Evolutionary conservation across 495 filamentous ascomycete genomes (phyloP), one percentile per base, ranked within the genome.

Genomic region (Podospora sp.): DNA sequence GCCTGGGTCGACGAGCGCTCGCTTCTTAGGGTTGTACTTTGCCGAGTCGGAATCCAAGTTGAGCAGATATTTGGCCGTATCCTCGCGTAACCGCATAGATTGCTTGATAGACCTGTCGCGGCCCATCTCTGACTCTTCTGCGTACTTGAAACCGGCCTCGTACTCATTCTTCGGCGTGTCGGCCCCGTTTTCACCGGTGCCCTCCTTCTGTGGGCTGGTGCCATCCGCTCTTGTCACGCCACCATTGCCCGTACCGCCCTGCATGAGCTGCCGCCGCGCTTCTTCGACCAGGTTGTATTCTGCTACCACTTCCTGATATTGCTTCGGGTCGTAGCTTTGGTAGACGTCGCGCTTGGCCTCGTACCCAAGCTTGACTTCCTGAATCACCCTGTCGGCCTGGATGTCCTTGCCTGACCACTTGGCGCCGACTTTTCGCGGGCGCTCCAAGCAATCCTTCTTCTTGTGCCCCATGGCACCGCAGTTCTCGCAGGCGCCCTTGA

Each of bases 301-400:
- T 35, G 95, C 88, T 26, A 97, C 87, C 2, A 97, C 93, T 62
- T 86, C 83, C 63, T 84, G 83, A 74, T 97, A 97, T 79, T 97
- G 92, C 71, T 85, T 86, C 2, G 94, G 84, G 77, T 98, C 94
- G 79, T 96, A 99, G 26, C 93, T 93, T 76, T 97, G 97, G 94
- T 94, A 99, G 51, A 94, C 85, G 80, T 99, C 95, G 71, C 95
- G 83, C 82, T 99, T 99, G n/a, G 95, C 95, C 79, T 98, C 95
- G 93, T 94, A 99, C 2, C 93, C 92, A 24, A 97, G 78, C 60
- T 91, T 85, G 22, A 96, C 91, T 63, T 94, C 87, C 73, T 95
- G 89, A 50, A 96, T 81, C n/a, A 88, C 78, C 73, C 97, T 93
- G 78, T 99, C 95, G 24, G 93, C 92, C 73, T 96, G 88, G 68